Percentiles rank a stretch among this genome's conserved stretches.
phyloP scores from a whole-genome alignment of 2,329 filamentous ascomycete genomes.

The Sarocladiaceae sp. region DNA sequence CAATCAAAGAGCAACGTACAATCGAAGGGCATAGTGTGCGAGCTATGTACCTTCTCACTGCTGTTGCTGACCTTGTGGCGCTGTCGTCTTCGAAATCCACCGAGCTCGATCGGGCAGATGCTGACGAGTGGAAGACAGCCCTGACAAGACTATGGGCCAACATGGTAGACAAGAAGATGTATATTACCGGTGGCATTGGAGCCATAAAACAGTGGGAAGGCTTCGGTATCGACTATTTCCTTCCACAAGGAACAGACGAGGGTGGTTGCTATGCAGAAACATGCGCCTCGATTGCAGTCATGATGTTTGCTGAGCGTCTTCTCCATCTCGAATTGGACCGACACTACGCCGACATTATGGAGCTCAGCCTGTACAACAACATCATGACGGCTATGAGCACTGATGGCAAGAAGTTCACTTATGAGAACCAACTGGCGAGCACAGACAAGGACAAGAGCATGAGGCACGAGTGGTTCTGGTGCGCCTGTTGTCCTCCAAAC shows the following conservation, averaged over 20 bases:
- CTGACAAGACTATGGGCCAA: constrained; percentile 49
- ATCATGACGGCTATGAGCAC: constrained; percentile 51
- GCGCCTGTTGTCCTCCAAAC: constrained; percentile 56
- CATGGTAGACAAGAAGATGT: constrained; percentile 57
- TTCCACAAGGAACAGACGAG: constrained; percentile 52
- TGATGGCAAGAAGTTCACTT: constrained; percentile 52
- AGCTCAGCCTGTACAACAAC: constrained; percentile 54
- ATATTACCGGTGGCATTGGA: constrained; percentile 55
- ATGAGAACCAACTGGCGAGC: constrained; percentile 54
- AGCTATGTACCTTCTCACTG: constrained; percentile 54
- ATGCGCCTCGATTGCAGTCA: constrained; percentile 52
- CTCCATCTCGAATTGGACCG: constrained; percentile 46
- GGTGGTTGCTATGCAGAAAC: constrained; percentile 59
- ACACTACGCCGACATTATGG: constrained; percentile 52
- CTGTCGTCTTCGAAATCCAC: constrained; percentile 14
- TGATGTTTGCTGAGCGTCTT: constrained; percentile 53
- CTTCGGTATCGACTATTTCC: constrained; percentile 52
- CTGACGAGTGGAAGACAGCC: constrained; percentile 28
- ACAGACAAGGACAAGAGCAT: constrained; percentile 41
- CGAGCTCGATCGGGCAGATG: constrained; percentile 8
- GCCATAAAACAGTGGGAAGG: constrained; percentile 50
- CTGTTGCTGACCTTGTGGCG: constrained; percentile 45
- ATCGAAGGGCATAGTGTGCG: constrained; percentile 55
- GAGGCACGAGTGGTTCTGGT: constrained; percentile 52
- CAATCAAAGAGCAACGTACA: constrained; percentile 45